These are phyloP conservation scores for Pichia membranifaciens DNA, from an alignment of 805 yeast genomes.

Conservation along the genomic window DNA sequence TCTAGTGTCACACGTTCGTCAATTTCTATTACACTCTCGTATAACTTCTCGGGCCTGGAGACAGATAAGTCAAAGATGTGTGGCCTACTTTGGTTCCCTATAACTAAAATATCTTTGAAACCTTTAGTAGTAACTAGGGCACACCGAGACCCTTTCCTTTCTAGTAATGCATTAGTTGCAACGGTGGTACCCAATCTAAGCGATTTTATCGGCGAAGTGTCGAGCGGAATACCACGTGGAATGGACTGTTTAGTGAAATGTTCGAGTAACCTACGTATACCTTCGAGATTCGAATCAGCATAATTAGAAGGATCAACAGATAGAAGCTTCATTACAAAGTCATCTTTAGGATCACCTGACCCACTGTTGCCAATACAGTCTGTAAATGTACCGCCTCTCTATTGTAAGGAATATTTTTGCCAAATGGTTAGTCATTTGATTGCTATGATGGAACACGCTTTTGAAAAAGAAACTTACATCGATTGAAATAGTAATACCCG, in stretches of 20 bases:
- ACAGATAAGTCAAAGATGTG: constrained; percentile 80
- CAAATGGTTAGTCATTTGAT: too few relatives aligned
- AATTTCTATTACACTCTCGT: constrained; percentile 71
- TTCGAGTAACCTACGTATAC: constrained; percentile 74
- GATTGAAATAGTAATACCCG: constrained; percentile 16
- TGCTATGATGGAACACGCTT: too few relatives aligned
- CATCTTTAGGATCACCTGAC: constrained; percentile 44
- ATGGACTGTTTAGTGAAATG: constrained; percentile 46
- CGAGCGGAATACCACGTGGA: constrained; percentile 56
- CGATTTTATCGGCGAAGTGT: constrained; percentile 55
- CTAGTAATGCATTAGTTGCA: constrained; percentile 91
- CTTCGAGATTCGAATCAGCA: constrained; percentile 88
- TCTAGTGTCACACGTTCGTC: constrained; percentile 88
- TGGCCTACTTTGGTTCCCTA: constrained; percentile 92
- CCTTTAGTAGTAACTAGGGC: constrained; percentile 86
- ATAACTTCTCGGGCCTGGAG: constrained; percentile 62
- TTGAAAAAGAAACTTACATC: too few relatives aligned
- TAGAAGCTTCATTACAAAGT: constrained; percentile 66
- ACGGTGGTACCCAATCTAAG: constrained; percentile 92
- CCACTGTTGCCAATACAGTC: constrained; percentile 58
- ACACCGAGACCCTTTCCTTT: constrained; percentile 85
- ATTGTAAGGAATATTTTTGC: not conserved
- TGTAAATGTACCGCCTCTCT: constrained; percentile 87
- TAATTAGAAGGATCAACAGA: constrained; percentile 89
- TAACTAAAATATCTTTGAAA: constrained; percentile 70